Percentiles rank a stretch among this genome's conserved stretches.
Evolutionary conservation across 2,329 filamentous ascomycete genomes (phyloP).

Genomic region (Lecanicillium sp.): DNA sequence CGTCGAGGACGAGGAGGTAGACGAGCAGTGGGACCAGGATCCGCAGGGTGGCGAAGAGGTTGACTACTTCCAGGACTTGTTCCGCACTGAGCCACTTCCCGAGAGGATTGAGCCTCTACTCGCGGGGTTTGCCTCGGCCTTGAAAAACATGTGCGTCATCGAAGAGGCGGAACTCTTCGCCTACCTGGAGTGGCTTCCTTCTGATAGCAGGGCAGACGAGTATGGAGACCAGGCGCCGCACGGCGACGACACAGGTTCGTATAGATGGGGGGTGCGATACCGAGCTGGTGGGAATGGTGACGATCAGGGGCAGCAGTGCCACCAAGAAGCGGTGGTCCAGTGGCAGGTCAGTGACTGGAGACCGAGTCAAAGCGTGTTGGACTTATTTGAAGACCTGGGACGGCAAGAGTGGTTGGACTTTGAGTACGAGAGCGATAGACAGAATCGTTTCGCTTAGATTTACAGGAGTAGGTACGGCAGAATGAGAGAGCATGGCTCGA

Average conservation of each 20-base stretch:
- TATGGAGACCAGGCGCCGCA: constrained; percentile 5
- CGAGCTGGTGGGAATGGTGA: constrained; percentile 8
- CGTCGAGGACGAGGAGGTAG: constrained; percentile 10
- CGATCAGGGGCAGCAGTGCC: constrained; percentile 2
- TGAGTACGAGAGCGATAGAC: constrained; percentile 8
- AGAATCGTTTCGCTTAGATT: too few relatives aligned
- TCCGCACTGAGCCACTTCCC: constrained; percentile 13
- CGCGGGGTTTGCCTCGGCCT: constrained; percentile 13
- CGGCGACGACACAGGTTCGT: constrained; percentile 5
- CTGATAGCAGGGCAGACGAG: constrained; percentile 9
- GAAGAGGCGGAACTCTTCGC: constrained; percentile 17
- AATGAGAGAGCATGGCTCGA: too few relatives aligned
- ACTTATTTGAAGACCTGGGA: constrained; percentile 13
- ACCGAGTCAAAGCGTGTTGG: constrained; percentile 12
- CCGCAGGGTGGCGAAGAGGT: constrained; percentile 6
- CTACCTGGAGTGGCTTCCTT: constrained; percentile 14
- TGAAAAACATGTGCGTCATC: constrained; percentile 15
- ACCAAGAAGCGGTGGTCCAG: constrained; percentile 10
- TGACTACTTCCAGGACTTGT: constrained; percentile 12
- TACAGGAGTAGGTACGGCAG: too few relatives aligned
- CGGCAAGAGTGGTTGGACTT: constrained; percentile 15
- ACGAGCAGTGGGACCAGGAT: constrained; percentile 8
- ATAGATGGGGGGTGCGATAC: constrained; percentile 15
- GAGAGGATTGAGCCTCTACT: constrained; percentile 16
- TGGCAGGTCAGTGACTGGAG: constrained; percentile 19